phyloP scores from a whole-genome alignment of 2,329 filamentous ascomycete genomes.

The Fusarium verrucosum region DNA sequence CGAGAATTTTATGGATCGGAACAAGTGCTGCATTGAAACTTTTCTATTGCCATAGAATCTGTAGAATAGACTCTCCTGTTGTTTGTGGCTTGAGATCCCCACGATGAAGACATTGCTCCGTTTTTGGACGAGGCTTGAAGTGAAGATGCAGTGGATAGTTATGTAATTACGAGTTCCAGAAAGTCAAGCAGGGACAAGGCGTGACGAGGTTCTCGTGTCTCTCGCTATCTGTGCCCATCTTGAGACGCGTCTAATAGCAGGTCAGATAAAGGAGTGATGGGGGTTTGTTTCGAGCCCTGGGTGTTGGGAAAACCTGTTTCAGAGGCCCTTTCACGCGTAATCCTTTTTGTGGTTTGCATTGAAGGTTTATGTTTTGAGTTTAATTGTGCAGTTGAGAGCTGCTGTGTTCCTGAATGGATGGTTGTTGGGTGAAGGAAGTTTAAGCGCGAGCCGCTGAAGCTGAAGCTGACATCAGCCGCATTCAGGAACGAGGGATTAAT shows the following conservation, averaged over 20 bases:
- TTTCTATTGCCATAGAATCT: neutral
- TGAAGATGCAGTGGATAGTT: constrained; percentile 6
- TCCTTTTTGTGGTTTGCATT: neutral
- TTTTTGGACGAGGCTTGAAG: constrained; percentile 5
- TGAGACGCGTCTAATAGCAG: constrained; percentile 25
- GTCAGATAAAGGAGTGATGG: constrained; percentile 11
- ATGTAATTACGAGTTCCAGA: neutral
- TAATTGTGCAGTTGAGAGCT: constrained; percentile 11
- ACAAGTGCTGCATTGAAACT: neutral
- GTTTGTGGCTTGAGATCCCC: neutral
- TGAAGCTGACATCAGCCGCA: constrained; percentile 16
- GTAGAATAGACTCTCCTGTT: constrained; percentile 1
- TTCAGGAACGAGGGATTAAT: constrained; percentile 5
- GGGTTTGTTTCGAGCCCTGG: constrained; percentile 27
- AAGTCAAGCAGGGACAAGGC: neutral
- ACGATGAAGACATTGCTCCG: neutral
- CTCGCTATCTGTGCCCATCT: constrained; percentile 22
- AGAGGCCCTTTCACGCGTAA: constrained; percentile 9
- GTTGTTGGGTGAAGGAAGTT: neutral
- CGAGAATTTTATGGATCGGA: constrained; percentile 9
- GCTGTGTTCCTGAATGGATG: constrained; percentile 3
- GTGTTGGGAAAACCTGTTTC: constrained; percentile 14
- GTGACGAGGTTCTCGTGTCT: constrained; percentile 22
- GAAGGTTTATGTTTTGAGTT: constrained; percentile 16
- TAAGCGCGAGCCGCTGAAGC: constrained; percentile 27